phyloP scores from a whole-genome alignment of 768 basidiomycete species.

The Pleurotus tuoliensis region DNA sequence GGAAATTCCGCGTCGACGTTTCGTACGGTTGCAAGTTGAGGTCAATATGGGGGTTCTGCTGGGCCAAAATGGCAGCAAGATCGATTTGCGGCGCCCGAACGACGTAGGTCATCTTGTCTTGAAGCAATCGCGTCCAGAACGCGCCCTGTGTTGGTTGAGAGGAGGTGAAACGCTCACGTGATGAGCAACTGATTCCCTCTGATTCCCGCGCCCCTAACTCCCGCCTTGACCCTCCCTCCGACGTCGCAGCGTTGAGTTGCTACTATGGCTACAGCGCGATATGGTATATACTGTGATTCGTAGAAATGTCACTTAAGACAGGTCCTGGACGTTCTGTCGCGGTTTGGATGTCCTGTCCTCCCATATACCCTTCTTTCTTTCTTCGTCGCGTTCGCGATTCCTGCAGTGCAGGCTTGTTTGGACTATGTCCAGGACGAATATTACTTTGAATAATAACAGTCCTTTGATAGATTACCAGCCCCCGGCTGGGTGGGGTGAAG shows the following conservation, averaged over 20 bases:
- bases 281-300: not conserved
- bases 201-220: not conserved
- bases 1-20: slow-evolving; percentile 64
- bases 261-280: not conserved
- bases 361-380: not conserved
- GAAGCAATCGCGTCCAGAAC: not conserved
- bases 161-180: no score
- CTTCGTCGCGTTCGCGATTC: not conserved
- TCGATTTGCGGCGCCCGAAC: slow-evolving; percentile 55
- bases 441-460: slow-evolving; percentile 23
- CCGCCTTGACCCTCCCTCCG: not conserved
- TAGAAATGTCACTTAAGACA: not conserved
- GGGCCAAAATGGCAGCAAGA: slow-evolving; percentile 51
- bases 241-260: not conserved
- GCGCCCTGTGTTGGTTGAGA: no score
- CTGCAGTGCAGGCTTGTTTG: slow-evolving; percentile 3
- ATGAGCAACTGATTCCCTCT: no score
- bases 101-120: slow-evolving; percentile 16
- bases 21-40: slow-evolving; percentile 60
- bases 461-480: slow-evolving; percentile 23
- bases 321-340: not conserved
- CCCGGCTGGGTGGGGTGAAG: slow-evolving; percentile 16
- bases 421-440: slow-evolving; percentile 15
- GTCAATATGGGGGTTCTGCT: slow-evolving; percentile 59
- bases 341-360: not conserved